These are phyloP conservation scores for Ambrosia artemisiifolia DNA, from an alignment of 129 eudicot species.

Conservation along the genomic window DNA sequence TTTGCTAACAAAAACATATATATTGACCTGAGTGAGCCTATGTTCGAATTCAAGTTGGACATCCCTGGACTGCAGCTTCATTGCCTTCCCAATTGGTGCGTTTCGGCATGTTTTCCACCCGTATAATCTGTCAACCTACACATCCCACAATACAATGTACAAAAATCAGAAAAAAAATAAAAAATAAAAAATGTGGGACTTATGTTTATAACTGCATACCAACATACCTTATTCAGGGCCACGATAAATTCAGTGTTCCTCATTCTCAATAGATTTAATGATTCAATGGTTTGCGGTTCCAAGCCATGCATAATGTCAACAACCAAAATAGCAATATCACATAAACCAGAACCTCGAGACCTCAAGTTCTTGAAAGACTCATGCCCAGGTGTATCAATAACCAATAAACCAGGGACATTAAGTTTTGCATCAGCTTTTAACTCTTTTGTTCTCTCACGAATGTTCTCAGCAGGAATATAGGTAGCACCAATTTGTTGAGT, in stretches of 20 bases:
- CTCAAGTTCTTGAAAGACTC: slow-evolving; percentile 89
- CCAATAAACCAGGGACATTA: slow-evolving; percentile 88
- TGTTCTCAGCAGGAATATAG: slow-evolving; percentile 87
- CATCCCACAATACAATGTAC: slow-evolving; percentile 2
- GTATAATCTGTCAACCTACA: slow-evolving; percentile 82
- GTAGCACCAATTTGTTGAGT: slow-evolving; percentile 99
- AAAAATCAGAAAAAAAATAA: slow-evolving; percentile 9
- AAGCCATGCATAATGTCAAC: slow-evolving; percentile 98
- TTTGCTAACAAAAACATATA: neutral
- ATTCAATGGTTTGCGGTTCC: slow-evolving; percentile 94
- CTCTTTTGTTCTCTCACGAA: slow-evolving; percentile 90
- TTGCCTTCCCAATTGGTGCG: slow-evolving; percentile 84
- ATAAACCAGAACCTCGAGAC: slow-evolving; percentile 92
- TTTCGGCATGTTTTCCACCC: slow-evolving; percentile 89
- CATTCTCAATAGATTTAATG: slow-evolving; percentile 81
- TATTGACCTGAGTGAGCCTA: slow-evolving; percentile 61
- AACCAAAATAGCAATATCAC: slow-evolving; percentile 92
- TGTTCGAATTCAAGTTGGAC: slow-evolving; percentile 66
- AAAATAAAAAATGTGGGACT: neutral
- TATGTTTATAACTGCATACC: neutral
- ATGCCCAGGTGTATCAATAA: slow-evolving; percentile 96
- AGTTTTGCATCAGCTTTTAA: slow-evolving; percentile 91
- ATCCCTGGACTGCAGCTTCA: slow-evolving; percentile 82
- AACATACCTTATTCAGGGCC: slow-evolving; percentile 81
- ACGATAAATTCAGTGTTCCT: slow-evolving; percentile 87